Conservation (phyloP, 805 yeast genomes). For the Ogataea pignaliae region DNA sequence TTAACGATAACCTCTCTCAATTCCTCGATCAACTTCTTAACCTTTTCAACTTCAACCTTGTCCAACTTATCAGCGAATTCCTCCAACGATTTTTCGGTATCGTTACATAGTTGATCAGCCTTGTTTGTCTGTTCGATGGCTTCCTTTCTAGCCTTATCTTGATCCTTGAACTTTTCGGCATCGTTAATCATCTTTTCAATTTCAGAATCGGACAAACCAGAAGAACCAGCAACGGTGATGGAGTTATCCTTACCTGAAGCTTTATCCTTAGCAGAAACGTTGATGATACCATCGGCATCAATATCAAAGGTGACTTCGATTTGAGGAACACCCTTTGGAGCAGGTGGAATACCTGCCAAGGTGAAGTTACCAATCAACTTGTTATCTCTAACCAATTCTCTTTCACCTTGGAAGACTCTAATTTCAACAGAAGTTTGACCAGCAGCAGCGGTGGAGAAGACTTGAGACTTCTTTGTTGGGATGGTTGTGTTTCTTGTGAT, state of each 20-base stretch:
- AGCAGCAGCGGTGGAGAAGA: conserved; percentile 94
- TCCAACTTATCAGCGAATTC: conserved; percentile 67
- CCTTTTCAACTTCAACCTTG: conserved; percentile 43
- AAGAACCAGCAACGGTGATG: conserved; percentile 65
- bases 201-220: conserved; percentile 67
- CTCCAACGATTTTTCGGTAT: conserved; percentile 79
- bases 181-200: conserved; percentile 59
- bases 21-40: conserved; percentile 50
- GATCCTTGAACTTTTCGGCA: conserved; percentile 57
- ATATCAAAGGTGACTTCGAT: conserved; percentile 95
- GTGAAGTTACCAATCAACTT: conserved; percentile 96
- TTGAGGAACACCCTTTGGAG: conserved; percentile 98
- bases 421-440: conserved; percentile 98
- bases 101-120: conserved; percentile 76
- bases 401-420: conserved; percentile 98
- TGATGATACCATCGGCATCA: conserved; percentile 96
- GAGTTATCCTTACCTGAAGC: conserved; percentile 76
- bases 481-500: conserved; percentile 98
- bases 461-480: conserved; percentile 96
- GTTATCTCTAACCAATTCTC: conserved; percentile 94
- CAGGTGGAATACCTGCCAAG: conserved; percentile 95
- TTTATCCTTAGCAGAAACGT: conserved; percentile 80
- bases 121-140: conserved; percentile 70
- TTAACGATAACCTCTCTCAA: conserved; percentile 64
- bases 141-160: conserved; percentile 55